These are phyloP conservation scores for Aspergillus puulaauensis DNA, from an alignment of 2,329 filamentous ascomycete species.

Conservation along the genomic window DNA sequence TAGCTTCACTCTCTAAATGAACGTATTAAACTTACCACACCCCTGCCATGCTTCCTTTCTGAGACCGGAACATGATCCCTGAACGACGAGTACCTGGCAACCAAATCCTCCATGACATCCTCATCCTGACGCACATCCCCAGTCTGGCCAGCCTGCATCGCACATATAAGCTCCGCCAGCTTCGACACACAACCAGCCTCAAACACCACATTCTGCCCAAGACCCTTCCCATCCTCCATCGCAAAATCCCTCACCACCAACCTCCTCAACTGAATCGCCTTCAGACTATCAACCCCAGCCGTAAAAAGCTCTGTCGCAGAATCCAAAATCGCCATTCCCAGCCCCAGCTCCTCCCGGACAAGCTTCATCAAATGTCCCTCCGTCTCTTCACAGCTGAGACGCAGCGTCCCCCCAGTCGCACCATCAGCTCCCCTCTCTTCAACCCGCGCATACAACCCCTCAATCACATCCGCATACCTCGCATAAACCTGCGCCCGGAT, in stretches of 20 bases:
- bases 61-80: constrained; percentile 22
- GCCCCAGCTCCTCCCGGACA: constrained; percentile 32
- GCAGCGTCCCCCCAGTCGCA: constrained; percentile 28
- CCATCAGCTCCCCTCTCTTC: constrained; percentile 20
- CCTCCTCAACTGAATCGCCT: constrained; percentile 47
- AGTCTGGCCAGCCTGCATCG: constrained; percentile 32
- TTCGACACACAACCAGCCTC: constrained; percentile 40
- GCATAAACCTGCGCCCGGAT: constrained; percentile 53
- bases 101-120: constrained; percentile 44
- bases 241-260: constrained; percentile 42
- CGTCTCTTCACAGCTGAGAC: constrained; percentile 31
- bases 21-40: neutral
- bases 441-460: constrained; percentile 23
- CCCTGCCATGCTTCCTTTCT: constrained; percentile 18
- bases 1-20: neutral
- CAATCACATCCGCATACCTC: constrained; percentile 46
- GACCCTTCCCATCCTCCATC: constrained; percentile 26
- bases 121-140: constrained; percentile 20
- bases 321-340: constrained; percentile 26
- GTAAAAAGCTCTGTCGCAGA: constrained; percentile 44
- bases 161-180: constrained; percentile 28
- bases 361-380: constrained; percentile 32
- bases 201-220: constrained; percentile 44
- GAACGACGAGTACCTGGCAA: constrained; percentile 49
- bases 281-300: constrained; percentile 48